Conservation (phyloP, 2,329 filamentous ascomycete species). For the Cladophialophora psammophila region DNA sequence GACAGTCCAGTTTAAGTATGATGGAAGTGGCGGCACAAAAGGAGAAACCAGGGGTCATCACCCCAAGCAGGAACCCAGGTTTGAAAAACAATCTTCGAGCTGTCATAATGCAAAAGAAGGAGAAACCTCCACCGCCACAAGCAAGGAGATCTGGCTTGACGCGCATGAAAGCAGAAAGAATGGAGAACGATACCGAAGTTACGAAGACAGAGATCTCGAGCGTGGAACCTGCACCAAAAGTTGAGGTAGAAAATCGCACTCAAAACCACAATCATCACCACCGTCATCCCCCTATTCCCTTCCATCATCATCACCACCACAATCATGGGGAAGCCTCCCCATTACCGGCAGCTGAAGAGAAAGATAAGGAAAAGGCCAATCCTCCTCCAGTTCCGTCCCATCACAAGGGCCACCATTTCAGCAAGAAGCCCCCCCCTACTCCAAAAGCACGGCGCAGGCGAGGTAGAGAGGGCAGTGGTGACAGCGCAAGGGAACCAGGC, state of each 20-base stretch:
- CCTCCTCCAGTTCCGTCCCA: slow-evolving; percentile 30
- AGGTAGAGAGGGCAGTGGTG: slow-evolving; percentile 42
- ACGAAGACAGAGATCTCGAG: slow-evolving; percentile 17
- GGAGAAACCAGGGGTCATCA: slow-evolving; percentile 83
- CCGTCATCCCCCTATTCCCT: slow-evolving; percentile 22
- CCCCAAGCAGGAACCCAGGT: slow-evolving; percentile 68
- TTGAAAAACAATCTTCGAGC: slow-evolving; percentile 38
- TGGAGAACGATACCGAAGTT: slow-evolving; percentile 30
- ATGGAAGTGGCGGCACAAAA: slow-evolving; percentile 78
- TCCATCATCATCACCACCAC: slow-evolving; percentile 20
- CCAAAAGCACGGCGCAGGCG: slow-evolving; percentile 54
- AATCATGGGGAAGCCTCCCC: slow-evolving; percentile 11
- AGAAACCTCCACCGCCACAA: slow-evolving; percentile 41
- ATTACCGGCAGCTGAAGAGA: slow-evolving; percentile 1
- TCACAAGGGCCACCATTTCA: slow-evolving; percentile 26
- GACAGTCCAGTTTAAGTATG: slow-evolving; percentile 77
- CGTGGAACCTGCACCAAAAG: slow-evolving; percentile 7
- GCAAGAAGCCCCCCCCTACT: slow-evolving; percentile 41
- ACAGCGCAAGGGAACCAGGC: slow-evolving; percentile 34
- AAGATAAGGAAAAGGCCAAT: slow-evolving; percentile 21
- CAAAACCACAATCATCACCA: slow-evolving; percentile 19
- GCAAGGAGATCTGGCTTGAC: slow-evolving; percentile 42
- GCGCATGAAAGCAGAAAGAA: slow-evolving; percentile 26
- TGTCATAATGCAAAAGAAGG: slow-evolving; percentile 38
- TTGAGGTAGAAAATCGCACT: not conserved